Conservation (phyloP, 2,329 filamentous ascomycete genomes). For the Colletotrichum tanaceti region DNA sequence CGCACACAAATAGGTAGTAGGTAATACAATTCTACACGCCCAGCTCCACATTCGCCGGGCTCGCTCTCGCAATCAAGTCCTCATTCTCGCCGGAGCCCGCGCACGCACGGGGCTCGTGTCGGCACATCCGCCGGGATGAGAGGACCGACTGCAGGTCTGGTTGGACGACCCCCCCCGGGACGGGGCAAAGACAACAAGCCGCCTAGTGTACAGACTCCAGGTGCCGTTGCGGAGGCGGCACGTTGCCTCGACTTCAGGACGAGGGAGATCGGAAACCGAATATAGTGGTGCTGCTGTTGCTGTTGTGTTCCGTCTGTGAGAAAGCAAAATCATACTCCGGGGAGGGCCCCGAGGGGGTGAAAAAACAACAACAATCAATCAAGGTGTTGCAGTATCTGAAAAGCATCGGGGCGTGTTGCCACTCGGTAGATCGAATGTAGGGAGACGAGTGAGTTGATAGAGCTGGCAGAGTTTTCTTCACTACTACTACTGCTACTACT, state of each 20-base stretch:
- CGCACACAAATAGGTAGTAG: no score
- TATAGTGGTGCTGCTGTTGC: neutral
- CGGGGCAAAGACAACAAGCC: neutral
- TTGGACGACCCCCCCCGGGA: neutral
- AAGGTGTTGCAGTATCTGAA: constrained; percentile 28
- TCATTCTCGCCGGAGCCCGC: neutral
- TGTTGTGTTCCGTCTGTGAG: constrained; percentile 12
- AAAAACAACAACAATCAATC: constrained; percentile 29
- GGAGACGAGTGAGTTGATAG: constrained; percentile 31
- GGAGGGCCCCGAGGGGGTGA: no score
- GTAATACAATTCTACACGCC: no score
- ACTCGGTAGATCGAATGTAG: constrained; percentile 37
- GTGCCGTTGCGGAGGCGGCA: neutral
- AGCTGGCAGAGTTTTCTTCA: constrained; percentile 14
- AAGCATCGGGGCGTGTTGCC: constrained; percentile 5
- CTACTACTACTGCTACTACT: no score
- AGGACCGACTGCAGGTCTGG: neutral
- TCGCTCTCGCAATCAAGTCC: neutral
- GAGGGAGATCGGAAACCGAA: constrained; percentile 1
- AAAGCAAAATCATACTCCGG: constrained; percentile 5
- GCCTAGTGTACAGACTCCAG: neutral
- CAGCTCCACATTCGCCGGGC: constrained; percentile 1
- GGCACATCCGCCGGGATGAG: neutral
- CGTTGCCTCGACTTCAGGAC: neutral
- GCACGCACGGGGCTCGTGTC: constrained; percentile 2